Base-by-base conservation (phyloP, 306 rosid genomes). In the Cucumis cinereus region DNA sequence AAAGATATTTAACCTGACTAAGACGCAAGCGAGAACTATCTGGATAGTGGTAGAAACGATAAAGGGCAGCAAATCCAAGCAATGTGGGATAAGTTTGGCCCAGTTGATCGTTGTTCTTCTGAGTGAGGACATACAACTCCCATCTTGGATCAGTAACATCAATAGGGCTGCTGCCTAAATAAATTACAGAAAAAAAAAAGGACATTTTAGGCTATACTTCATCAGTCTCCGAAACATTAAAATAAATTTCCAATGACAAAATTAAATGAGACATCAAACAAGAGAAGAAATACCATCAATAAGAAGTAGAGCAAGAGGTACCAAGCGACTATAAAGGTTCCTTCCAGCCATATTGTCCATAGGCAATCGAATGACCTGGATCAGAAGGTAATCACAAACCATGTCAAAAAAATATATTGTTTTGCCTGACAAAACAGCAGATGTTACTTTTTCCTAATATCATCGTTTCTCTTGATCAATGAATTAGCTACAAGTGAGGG, bases 11-110 rank as follows among this genome's bases (percentile, higher is more conserved):
- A 56, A 93, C 97, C 98, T 91, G 98, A 80, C 98, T 82, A 45
- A 90, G 81, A 24, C 97, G 92, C 89, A 94, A 79, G 28, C 96
- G 94, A 85, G 88, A 86, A 81, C 78, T 78, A 78, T 81, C 88
- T 10, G 96, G 93, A 84, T 94, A 94, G 82, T 87, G 97, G 77
- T 83, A 90, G 84, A 94, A 94, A 23, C 98, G 95, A 87, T 94
- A 94, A 10, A 90, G 61, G 57, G 96, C 97, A 16, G 96, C 79
- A 78, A 91, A 94, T 80, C 98, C 98, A 77, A 90, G 86, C 85
- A 94, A 79, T 76, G 75, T 59, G 78, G 62, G 79, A 68, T 77
- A 83, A 63, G 58, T 40, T 24, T 87, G 88, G 30, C 85, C 96
- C 78, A 82, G 87, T 77, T 83, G 82, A 78, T 85, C 82, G 49